phyloP scores from a whole-genome alignment of 306 rosid species.

The Oemleria cerasiformis region DNA sequence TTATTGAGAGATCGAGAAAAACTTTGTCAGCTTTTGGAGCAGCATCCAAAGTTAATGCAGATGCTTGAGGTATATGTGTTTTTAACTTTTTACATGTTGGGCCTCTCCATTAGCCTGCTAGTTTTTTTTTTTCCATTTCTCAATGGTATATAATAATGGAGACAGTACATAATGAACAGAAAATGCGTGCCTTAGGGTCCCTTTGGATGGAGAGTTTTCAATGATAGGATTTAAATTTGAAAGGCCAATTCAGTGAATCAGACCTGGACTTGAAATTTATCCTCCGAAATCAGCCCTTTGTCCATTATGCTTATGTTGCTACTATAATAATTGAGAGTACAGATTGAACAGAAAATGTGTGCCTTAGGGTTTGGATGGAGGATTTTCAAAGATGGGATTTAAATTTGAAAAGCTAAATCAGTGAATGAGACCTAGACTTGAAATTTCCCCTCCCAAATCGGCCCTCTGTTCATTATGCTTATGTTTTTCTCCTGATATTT shows the following conservation, averaged over 20 bases:
- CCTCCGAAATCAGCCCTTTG: too few species aligned
- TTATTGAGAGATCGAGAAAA: conserved; percentile 84
- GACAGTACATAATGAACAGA: background rate
- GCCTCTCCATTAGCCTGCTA: background rate
- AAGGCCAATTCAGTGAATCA: too few species aligned
- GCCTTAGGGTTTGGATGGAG: background rate
- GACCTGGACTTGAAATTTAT: too few species aligned
- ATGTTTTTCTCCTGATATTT: background rate
- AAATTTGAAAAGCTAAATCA: too few species aligned
- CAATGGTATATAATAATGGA: background rate
- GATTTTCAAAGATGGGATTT: too few species aligned
- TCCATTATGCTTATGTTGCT: too few species aligned
- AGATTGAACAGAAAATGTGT: background rate
- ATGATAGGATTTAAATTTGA: too few species aligned
- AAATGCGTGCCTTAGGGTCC: background rate
- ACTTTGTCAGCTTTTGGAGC: conserved; percentile 97
- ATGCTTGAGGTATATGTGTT: conserved; percentile 78
- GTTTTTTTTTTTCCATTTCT: background rate
- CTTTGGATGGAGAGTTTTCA: too few species aligned
- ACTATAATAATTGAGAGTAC: background rate
- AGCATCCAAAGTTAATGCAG: conserved; percentile 97
- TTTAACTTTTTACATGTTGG: background rate
- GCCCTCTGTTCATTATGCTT: background rate
- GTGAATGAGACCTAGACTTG: background rate
- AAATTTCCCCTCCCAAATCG: background rate